Evolutionary conservation across 108 stramenopile species (phyloP).

Genomic region (Nitzschia inconspicua): DNA sequence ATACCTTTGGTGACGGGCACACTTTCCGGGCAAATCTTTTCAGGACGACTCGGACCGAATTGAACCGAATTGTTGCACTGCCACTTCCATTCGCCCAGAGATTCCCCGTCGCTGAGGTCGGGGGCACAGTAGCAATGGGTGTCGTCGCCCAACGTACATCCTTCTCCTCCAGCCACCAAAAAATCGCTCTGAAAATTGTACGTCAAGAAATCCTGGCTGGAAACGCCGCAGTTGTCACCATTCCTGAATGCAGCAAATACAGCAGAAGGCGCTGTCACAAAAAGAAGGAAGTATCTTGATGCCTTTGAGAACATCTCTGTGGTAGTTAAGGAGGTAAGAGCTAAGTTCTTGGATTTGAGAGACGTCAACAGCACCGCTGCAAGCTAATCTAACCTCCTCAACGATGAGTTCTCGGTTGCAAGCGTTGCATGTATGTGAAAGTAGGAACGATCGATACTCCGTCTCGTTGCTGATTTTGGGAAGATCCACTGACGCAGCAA

Average conservation of each 20-base stretch:
- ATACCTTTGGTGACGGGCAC: conserved; percentile 12
- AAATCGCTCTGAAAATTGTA: conserved; percentile 2
- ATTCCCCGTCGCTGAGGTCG: conserved; percentile 1
- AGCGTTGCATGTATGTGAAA: too few relatives aligned
- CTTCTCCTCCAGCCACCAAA: conserved; percentile 12
- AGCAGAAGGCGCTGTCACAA: neutral
- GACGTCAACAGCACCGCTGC: too few relatives aligned
- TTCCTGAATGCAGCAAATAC: neutral
- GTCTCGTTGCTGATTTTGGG: too few relatives aligned
- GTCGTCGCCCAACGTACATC: conserved; percentile 15
- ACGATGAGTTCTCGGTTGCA: too few relatives aligned
- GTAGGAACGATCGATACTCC: too few relatives aligned
- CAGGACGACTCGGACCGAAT: conserved; percentile 5
- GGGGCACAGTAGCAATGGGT: conserved; percentile 19
- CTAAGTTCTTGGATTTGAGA: too few relatives aligned
- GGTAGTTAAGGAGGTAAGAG: too few relatives aligned
- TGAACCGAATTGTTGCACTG: conserved; percentile 9
- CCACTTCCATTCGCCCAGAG: conserved; percentile 17
- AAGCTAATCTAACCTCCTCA: too few relatives aligned
- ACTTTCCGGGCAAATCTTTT: conserved; percentile 6
- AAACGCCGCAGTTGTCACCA: conserved; percentile 15
- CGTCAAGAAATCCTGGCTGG: conserved; percentile 7
- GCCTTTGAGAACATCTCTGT: too few relatives aligned
- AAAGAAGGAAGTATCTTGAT: neutral
- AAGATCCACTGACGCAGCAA: too few relatives aligned